Conservation (phyloP, 495 filamentous ascomycete genomes). For the Amniculicola lignicola region DNA sequence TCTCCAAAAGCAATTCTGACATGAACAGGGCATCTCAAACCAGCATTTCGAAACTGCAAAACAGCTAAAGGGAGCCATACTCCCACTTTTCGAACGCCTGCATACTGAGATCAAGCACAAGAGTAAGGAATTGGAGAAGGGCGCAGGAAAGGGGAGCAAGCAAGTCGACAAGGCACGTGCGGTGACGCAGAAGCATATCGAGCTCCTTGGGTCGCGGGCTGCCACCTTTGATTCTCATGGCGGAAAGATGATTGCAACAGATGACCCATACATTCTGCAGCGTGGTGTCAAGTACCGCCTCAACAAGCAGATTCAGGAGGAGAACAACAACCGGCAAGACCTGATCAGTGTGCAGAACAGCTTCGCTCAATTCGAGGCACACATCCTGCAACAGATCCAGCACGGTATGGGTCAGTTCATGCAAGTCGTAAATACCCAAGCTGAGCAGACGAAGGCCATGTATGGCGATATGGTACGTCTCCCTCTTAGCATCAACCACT, state of each 20-base stretch:
- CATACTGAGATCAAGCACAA: conserved; percentile 97
- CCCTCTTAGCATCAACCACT: not conserved
- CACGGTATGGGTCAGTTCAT: conserved; percentile 75
- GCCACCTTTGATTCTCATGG: conserved; percentile 69
- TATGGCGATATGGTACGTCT: conserved; percentile 61
- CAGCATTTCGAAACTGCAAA: conserved; percentile 85
- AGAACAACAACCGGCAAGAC: conserved; percentile 92
- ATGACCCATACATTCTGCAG: conserved; percentile 87
- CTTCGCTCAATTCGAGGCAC: conserved; percentile 83
- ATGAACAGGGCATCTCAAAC: conserved; percentile 67
- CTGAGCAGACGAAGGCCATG: conserved; percentile 73
- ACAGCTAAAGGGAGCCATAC: conserved; percentile 73
- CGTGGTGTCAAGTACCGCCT: conserved; percentile 78
- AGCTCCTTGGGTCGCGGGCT: conserved; percentile 80
- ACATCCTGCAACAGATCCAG: conserved; percentile 81
- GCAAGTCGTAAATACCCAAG: conserved; percentile 69
- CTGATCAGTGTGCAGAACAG: conserved; percentile 82
- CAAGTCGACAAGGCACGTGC: conserved; percentile 85
- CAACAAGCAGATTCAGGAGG: conserved; percentile 85
- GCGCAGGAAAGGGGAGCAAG: conserved; percentile 84
- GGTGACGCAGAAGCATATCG: conserved; percentile 89
- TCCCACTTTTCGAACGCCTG: conserved; percentile 83
- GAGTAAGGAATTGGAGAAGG: conserved; percentile 76
- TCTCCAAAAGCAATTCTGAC: not conserved
- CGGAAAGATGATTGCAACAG: conserved; percentile 59